Base-by-base conservation (phyloP, 768 basidiomycete genomes). In the Russula virescens region DNA sequence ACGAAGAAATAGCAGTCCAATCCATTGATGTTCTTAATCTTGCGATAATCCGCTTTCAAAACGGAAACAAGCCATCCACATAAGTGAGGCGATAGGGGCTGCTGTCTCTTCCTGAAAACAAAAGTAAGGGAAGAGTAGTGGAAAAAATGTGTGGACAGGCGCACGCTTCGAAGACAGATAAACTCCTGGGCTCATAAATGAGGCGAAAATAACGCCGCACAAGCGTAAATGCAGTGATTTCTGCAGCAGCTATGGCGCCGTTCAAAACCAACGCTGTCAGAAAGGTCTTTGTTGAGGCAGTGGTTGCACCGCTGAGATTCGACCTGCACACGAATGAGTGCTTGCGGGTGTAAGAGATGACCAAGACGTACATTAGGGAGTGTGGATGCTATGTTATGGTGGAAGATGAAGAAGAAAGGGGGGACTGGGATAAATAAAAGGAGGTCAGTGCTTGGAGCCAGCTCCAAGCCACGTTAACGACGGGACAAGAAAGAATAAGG, bases 1-100 rank as follows among this genome's bases (percentile, higher is more conserved):
- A 97, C 88, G 68, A 89, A 99, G 71, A 95, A 87, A 75, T 96
- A 99, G 11, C 94, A 90, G 72, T 98, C 96, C 64, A 89, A 77
- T 26, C 93, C 93, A 65, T 94, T 94, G 45, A 81, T 79, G 43
- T 76, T 75, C 62, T 84, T 80, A 58, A 91, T 84, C 21, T 77
- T 79, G 38, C 75, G 75, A 69, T 86, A 84, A 69, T 92, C 82
- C 2, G 86, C 79, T 1, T 76, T 78, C 74, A 76, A 84, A n/a
- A 94, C 73, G 0, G 83, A 78, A 23, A 82, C 64, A 1, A 87
- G 88, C 92, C 91, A 95, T 34, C 78, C 70, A 23, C 91, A 73
- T 25, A 83, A 64, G 14, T 75, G 76, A 23, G 72, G 62, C 0
- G 81, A 71, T 47, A 94, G 78, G 6, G 86, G 77, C 13, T 74